A percentile compares a stretch with the other conserved stretches of the same genome.
These are phyloP conservation scores for Myriangium duriaei DNA, from an alignment of 2,329 filamentous ascomycete genomes.

Conservation along the genomic window DNA sequence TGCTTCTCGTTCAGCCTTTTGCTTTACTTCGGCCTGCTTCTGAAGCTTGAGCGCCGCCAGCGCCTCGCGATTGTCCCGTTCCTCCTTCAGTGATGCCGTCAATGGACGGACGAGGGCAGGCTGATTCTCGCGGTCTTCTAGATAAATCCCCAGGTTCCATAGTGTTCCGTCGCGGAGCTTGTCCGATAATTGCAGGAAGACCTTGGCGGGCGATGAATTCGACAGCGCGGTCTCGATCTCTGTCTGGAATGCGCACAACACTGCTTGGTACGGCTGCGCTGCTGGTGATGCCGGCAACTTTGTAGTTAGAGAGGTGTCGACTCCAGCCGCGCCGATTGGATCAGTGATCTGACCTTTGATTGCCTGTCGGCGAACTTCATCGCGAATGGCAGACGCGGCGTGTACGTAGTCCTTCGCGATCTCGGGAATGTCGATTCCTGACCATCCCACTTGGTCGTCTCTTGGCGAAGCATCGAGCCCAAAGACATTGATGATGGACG, in stretches of 20 bases:
- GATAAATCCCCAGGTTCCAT: conserved; percentile 71
- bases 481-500: conserved; percentile 70
- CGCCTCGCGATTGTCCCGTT: conserved; percentile 41
- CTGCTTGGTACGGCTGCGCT: conserved; percentile 33
- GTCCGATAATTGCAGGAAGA: conserved; percentile 66
- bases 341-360: conserved; percentile 36
- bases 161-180: conserved; percentile 68
- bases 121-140: conserved; percentile 63
- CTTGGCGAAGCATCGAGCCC: conserved; percentile 54
- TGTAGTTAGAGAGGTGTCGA: conserved; percentile 14
- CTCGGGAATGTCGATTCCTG: conserved; percentile 50
- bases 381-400: conserved; percentile 44
- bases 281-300: conserved; percentile 11
- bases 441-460: conserved; percentile 45
- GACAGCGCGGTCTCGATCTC: conserved; percentile 44
- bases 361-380: conserved; percentile 44
- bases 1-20: conserved; percentile 36
- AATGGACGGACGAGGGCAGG: conserved; percentile 62
- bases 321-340: conserved; percentile 15
- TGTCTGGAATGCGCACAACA: conserved; percentile 43
- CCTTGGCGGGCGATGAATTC: conserved; percentile 47
- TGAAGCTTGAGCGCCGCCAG: conserved; percentile 37
- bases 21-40: conserved; percentile 32
- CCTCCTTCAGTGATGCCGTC: conserved; percentile 35
- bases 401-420: conserved; percentile 49